Conservation (phyloP, 306 rosid genomes). For the Carpinus viminea region DNA sequence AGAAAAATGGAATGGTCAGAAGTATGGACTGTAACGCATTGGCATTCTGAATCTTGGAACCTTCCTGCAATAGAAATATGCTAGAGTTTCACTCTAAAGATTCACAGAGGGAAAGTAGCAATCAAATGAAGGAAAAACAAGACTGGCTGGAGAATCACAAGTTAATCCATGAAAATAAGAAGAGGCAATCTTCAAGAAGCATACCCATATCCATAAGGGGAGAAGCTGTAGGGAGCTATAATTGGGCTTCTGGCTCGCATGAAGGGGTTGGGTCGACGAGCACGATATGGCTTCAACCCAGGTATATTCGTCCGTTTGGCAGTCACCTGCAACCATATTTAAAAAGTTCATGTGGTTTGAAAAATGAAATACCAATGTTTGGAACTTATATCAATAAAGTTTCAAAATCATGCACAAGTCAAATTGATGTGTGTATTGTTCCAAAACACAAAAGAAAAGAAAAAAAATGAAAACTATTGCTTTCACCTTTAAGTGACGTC, state of each 20-base stretch:
- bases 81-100: conserved; percentile 2
- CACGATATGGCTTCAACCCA: conserved; percentile 78
- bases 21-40: conserved; percentile 77
- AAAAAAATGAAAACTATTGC: not conserved
- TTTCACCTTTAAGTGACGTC: conserved; percentile 80
- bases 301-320: conserved; percentile 76
- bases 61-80: conserved; percentile 56
- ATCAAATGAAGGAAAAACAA: not conserved
- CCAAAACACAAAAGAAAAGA: not conserved
- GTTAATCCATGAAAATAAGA: not conserved
- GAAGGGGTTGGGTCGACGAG: conserved; percentile 65
- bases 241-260: conserved; percentile 59
- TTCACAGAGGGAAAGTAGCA: not conserved
- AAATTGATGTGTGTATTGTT: not conserved
- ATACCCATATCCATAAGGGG: conserved; percentile 86
- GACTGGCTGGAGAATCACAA: not conserved
- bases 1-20: conserved; percentile 39
- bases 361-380: not conserved
- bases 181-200: not conserved
- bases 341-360: conserved; percentile 4
- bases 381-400: not conserved
- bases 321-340: conserved; percentile 48
- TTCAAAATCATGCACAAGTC: not conserved
- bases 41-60: conserved; percentile 82
- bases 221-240: conserved; percentile 57